A percentile compares a stretch with the other conserved stretches of the same genome.
Conservation (phyloP, 2,329 filamentous ascomycete genomes). For the Fusarium citri region DNA sequence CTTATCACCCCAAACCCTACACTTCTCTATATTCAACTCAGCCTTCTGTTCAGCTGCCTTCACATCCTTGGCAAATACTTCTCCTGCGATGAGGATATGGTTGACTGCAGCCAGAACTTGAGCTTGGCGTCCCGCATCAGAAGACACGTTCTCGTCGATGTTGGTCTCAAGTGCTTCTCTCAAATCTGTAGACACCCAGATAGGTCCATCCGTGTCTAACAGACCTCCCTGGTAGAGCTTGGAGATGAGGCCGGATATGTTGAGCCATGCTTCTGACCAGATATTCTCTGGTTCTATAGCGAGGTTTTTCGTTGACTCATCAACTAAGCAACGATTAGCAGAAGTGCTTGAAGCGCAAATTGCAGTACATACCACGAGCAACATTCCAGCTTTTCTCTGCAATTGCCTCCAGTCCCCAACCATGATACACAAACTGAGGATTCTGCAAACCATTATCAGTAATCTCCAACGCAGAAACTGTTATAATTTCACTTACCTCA, state of each 20-base stretch:
- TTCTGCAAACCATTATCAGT: not conserved
- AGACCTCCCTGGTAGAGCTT: slow-evolving; percentile 2
- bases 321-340: too few species aligned
- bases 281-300: not conserved
- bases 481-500: not conserved
- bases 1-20: slow-evolving; percentile 1
- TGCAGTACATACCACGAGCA: slow-evolving; percentile 3
- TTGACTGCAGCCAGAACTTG: slow-evolving; percentile 9
- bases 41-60: not conserved
- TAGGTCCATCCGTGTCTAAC: not conserved
- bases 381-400: slow-evolving; percentile 8
- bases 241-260: not conserved
- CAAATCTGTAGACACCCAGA: slow-evolving; percentile 7
- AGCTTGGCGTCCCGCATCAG: not conserved
- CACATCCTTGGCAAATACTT: not conserved
- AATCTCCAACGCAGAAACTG: rapidly evolving
- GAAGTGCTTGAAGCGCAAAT: too few species aligned
- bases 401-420: slow-evolving; percentile 2
- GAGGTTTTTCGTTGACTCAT: too few species aligned
- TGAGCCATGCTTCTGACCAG: not conserved
- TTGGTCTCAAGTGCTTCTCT: not conserved
- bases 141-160: not conserved
- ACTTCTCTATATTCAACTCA: not conserved
- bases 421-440: slow-evolving; percentile 14
- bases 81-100: slow-evolving; percentile 9